Conservation (phyloP, 192 early-diverging fungal species). For the Pilaira anomala region DNA sequence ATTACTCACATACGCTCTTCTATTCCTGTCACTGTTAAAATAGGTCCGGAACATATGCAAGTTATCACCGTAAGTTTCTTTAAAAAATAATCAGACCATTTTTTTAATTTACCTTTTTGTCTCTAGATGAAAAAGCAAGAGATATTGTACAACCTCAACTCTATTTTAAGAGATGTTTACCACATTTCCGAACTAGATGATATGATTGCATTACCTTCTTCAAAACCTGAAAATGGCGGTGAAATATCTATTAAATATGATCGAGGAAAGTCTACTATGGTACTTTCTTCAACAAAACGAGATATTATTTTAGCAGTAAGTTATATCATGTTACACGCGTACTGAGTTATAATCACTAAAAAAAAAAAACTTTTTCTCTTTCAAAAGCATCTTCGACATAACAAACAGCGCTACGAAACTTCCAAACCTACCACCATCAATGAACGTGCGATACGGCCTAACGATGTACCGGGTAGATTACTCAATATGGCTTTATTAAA, state of each 20-base stretch:
- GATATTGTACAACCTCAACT: slow-evolving; percentile 60
- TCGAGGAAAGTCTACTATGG: slow-evolving; percentile 55
- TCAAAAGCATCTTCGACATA: slow-evolving; percentile 62
- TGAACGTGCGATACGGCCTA: slow-evolving; percentile 73
- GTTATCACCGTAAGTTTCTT: slow-evolving; percentile 53
- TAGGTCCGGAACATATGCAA: slow-evolving; percentile 77
- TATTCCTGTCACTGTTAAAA: slow-evolving; percentile 72
- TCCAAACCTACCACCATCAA: slow-evolving; percentile 54
- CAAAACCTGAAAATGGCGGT: slow-evolving; percentile 32
- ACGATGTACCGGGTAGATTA: slow-evolving; percentile 85
- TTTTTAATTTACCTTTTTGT: not conserved
- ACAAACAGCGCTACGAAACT: slow-evolving; percentile 63
- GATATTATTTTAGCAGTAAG: slow-evolving; percentile 50
- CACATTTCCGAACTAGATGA: slow-evolving; percentile 58
- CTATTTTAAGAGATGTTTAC: slow-evolving; percentile 80
- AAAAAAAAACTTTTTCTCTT: slow-evolving; percentile 15
- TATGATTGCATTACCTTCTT: slow-evolving; percentile 11
- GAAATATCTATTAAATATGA: slow-evolving; percentile 67
- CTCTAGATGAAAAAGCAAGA: slow-evolving; percentile 56
- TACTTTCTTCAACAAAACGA: slow-evolving; percentile 68
- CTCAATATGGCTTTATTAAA: slow-evolving; percentile 90
- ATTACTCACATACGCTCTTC: slow-evolving; percentile 56
- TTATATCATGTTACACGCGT: too few species aligned
- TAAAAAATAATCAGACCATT: too few species aligned
- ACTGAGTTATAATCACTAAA: not conserved